Conservation (phyloP, 805 yeast genomes). For the Starmerella cellae region DNA sequence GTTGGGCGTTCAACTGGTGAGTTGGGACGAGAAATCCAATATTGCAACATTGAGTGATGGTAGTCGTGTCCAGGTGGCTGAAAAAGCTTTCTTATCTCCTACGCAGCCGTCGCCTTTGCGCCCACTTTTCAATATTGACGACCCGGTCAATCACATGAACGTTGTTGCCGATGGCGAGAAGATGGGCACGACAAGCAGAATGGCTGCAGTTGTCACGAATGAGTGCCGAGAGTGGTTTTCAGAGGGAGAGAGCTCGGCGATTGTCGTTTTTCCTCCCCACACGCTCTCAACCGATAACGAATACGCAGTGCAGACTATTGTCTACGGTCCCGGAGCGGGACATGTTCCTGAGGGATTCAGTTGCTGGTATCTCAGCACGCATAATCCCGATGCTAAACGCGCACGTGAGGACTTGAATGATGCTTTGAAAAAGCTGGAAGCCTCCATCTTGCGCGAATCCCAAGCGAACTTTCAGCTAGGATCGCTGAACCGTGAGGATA, state of each 20-base stretch:
- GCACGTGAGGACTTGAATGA: conserved; percentile 62
- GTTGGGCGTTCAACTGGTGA: conserved; percentile 50
- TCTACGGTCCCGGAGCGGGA: conserved; percentile 78
- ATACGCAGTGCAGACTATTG: conserved; percentile 70
- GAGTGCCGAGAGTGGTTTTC: conserved; percentile 87
- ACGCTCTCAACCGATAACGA: conserved; percentile 53
- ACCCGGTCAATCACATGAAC: conserved; percentile 1
- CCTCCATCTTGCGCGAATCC: conserved; percentile 67
- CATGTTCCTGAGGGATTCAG: conserved; percentile 78
- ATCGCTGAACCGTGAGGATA: conserved; percentile 43
- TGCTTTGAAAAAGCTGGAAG: conserved; percentile 70
- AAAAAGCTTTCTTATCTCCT: conserved; percentile 66
- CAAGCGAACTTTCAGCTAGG: conserved; percentile 44
- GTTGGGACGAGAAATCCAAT: conserved; percentile 53
- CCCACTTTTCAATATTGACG: conserved; percentile 14
- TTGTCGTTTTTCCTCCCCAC: conserved; percentile 85
- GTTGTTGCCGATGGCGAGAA: conserved; percentile 4
- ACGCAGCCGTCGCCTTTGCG: conserved; percentile 20
- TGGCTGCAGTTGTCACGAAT: conserved; percentile 71
- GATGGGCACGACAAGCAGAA: conserved; percentile 44
- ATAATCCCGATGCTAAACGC: conserved; percentile 46
- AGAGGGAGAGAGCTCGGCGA: conserved; percentile 68
- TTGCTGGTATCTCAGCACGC: conserved; percentile 79
- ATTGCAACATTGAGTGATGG: conserved; percentile 56
- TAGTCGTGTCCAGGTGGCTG: conserved; percentile 57